Evolutionary conservation across 352 stramenopile genomes (phyloP).

Genomic region (Phytophthora ohioensis): DNA sequence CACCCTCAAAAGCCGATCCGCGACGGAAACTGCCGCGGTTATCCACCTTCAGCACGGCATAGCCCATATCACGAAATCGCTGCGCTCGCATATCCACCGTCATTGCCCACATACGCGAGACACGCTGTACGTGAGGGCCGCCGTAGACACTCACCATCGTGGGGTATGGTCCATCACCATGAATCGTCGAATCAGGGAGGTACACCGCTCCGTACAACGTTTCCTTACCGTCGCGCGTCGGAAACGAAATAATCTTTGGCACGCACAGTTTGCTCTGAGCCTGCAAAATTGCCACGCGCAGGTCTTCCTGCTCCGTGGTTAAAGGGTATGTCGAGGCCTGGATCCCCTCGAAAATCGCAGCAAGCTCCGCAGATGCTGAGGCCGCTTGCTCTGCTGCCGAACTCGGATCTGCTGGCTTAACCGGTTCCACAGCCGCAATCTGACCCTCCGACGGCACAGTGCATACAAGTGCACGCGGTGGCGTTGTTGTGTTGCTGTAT

Average conservation of each 20-base stretch:
- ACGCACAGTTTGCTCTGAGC: slow-evolving; percentile 60
- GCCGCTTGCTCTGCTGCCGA: slow-evolving; percentile 11
- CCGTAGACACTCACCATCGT: slow-evolving; percentile 97
- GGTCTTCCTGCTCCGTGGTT: slow-evolving; percentile 65
- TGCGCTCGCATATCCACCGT: slow-evolving; percentile 96
- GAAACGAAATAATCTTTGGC: slow-evolving; percentile 78
- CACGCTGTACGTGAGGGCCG: slow-evolving; percentile 96
- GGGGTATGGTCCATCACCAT: slow-evolving; percentile 94
- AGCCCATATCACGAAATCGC: slow-evolving; percentile 93
- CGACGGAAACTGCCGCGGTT: slow-evolving; percentile 95
- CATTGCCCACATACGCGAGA: slow-evolving; percentile 91
- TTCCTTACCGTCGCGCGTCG: slow-evolving; percentile 85
- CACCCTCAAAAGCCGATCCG: slow-evolving; percentile 93
- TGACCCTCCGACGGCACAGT: slow-evolving; percentile 56
- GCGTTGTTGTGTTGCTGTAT: slow-evolving; percentile 80
- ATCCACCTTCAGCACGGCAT: slow-evolving; percentile 96
- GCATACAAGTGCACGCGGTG: slow-evolving; percentile 66
- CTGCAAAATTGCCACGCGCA: slow-evolving; percentile 61
- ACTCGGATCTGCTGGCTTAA: slow-evolving; percentile 21
- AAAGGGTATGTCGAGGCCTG: slow-evolving; percentile 56
- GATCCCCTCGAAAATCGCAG: slow-evolving; percentile 52
- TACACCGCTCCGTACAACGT: slow-evolving; percentile 95
- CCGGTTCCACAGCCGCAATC: slow-evolving; percentile 39
- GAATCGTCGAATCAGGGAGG: slow-evolving; percentile 80
- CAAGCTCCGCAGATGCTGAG: slow-evolving; percentile 20